Base-by-base conservation (phyloP, 2,329 filamentous ascomycete genomes). In the Rhinocladiella similis region DNA sequence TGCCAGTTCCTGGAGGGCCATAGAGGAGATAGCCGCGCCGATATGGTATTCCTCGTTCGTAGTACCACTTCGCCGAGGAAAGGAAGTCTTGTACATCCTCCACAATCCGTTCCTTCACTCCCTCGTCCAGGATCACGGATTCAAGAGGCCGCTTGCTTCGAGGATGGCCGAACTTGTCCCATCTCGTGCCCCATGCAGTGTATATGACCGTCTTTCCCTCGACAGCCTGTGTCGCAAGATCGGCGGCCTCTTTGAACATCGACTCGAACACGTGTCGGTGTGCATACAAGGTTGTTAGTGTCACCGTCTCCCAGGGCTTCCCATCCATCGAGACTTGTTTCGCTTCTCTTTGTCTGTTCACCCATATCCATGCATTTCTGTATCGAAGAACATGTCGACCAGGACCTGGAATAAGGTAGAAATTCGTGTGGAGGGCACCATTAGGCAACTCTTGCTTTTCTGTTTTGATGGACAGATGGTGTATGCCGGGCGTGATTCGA, bases 131-230 rank as follows among this genome's bases (percentile, higher is more conserved):
- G 5, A 97, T 84, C 4, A 99, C 94, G 1, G 92, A 97, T 10
- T 88, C 85, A 13, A 97, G 76, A 0, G 94, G 93, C 33, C 94
- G 81, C 74, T 97, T 97, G 63, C 88, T 85, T 63, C 91, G 85
- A 20, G 94, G 85, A 61, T 91, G 84, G 7, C 94, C 94, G 64
- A 97, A 88, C 12, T 83, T 84, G 57, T 85, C 80, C 94, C 94
- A 99, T 62, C 91, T 86, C 63, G 90, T 87, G 25, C 89, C 89
- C 70, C 90, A 84, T 19, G 90, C 88, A 20, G 90, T 91, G 72
- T 94, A 97, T 53, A 99, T 91, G 10, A 91, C 82, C 0, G 93
- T 99, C 75, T 96, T 97, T 20, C 94, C 94, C 71, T 97, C 90
- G 53, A 91, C 87, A 35, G 88, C 88, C 66, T 87, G 85, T 33